Percentiles rank a stretch among this genome's conserved stretches.
These are phyloP conservation scores for Ophiocordyceps camponoti-rufipedis DNA, from an alignment of 2,329 filamentous ascomycete species.

Conservation along the genomic window DNA sequence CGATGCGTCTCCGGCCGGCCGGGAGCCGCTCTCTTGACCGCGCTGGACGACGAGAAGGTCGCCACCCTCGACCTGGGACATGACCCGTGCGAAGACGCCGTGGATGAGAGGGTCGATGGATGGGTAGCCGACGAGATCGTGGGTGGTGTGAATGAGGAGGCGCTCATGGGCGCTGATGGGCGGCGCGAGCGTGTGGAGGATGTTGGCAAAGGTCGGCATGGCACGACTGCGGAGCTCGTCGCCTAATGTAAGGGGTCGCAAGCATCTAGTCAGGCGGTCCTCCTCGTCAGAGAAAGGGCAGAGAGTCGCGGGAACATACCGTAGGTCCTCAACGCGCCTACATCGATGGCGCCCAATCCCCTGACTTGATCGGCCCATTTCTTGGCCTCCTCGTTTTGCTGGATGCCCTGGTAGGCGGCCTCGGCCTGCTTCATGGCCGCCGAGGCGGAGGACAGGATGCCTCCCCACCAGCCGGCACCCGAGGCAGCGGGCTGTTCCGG, in stretches of 20 bases:
- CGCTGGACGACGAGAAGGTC: slow-evolving; percentile 89
- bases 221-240: slow-evolving; percentile 75
- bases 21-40: slow-evolving; percentile 64
- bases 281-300: no score
- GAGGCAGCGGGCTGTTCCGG: slow-evolving; percentile 17
- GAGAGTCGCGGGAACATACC: slow-evolving; percentile 8
- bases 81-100: slow-evolving; percentile 80
- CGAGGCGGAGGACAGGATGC: slow-evolving; percentile 63
- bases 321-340: slow-evolving; percentile 46
- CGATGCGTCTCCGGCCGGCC: slow-evolving; percentile 38
- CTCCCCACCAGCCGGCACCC: slow-evolving; percentile 75
- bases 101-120: slow-evolving; percentile 88
- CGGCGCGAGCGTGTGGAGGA: slow-evolving; percentile 86
- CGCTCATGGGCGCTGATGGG: slow-evolving; percentile 95
- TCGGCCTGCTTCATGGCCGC: slow-evolving; percentile 87
- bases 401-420: slow-evolving; percentile 82
- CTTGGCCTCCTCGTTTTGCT: slow-evolving; percentile 90
- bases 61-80: slow-evolving; percentile 97
- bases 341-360: slow-evolving; percentile 43
- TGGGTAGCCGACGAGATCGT: slow-evolving; percentile 88
- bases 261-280: neutral
- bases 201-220: slow-evolving; percentile 83
- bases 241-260: slow-evolving; percentile 28
- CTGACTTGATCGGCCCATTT: slow-evolving; percentile 90
- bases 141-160: slow-evolving; percentile 90